Conservation (phyloP, 1,284 basidiomycete genomes). For the Tylopilus sp. region DNA sequence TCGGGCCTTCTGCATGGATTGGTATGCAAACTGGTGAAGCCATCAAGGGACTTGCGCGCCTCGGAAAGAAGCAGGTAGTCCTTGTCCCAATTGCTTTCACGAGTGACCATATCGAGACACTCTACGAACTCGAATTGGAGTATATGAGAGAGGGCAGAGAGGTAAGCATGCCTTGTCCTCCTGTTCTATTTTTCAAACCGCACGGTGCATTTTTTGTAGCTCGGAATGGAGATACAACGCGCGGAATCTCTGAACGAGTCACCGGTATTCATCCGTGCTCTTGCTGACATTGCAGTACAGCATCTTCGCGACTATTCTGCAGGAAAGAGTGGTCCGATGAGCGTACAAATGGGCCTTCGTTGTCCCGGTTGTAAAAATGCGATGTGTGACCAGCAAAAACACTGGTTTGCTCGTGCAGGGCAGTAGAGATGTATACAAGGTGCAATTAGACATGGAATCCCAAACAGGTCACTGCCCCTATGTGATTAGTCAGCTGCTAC, state of each 20-base stretch:
- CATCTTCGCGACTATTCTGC: conserved; percentile 71
- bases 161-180: conserved; percentile 47
- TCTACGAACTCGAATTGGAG: conserved; percentile 96
- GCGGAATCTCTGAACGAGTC: conserved; percentile 96
- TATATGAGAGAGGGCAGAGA: conserved; percentile 89
- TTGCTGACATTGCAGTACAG: conserved; percentile 88
- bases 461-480: not conserved
- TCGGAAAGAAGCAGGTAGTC: conserved; percentile 85
- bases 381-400: conserved; percentile 85
- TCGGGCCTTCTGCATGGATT: conserved; percentile 98
- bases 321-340: conserved; percentile 60
- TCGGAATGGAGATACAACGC: conserved; percentile 89
- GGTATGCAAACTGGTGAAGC: conserved; percentile 94
- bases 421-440: conserved; percentile 23
- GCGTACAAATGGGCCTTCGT: conserved; percentile 80
- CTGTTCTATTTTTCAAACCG: conserved; percentile 3
- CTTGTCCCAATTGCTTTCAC: conserved; percentile 98
- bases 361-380: conserved; percentile 94
- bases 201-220: conserved; percentile 45
- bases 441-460: conserved; percentile 5
- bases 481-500: conserved; percentile 26
- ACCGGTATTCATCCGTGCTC: conserved; percentile 95
- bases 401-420: conserved; percentile 75
- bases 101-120: conserved; percentile 98
- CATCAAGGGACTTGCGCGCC: conserved; percentile 87